Evolutionary conservation across 208 protist genomes (phyloP), one percentile per base, ranked within the genome.

Genomic region (Trypanosoma cruzi): DNA sequence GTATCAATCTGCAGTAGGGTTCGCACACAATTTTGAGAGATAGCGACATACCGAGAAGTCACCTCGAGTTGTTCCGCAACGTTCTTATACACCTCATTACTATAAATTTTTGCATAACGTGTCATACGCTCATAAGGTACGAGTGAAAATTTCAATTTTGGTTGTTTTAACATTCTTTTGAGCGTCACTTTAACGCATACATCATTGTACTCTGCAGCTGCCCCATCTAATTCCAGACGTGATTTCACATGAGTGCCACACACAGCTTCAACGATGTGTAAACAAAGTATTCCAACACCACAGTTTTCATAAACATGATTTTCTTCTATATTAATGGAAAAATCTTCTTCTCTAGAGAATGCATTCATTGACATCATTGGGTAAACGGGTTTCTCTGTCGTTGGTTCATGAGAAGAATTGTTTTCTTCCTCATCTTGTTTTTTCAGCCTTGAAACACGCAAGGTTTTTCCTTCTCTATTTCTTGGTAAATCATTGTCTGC

Each of bases 1-100:
- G 90, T 96, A 80, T 96, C 90, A 54, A 94, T 63, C 40, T 92
- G 79, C 20, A 96, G 64, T 42, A 96, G 75, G 10, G 83, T 88
- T 18, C 74, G 70, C 8, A 64, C 64, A 4, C 67, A 61, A 67
- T 92, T 84, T 8, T 64, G 29, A 16, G 81, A 67, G 32, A 84
- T 20, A 16, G 73, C 86, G 36, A 94, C 78, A 67, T 92, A 93
- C 26, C 84, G 77, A 48, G 90, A 82, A 32, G 85, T 88, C 18
- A 94, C 68, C 59, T 83, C 68, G 10, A 77, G 77, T 59, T 94
- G 90, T 4, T 50, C 37, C n/a, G 55, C 24, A 20, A 22, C 24
- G 59, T 94, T 94, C n/a, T 64, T 73, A 18, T 68, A 84, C n/a
- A 96, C 8, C 44, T 83, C 79, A 71, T 96, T 96, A 22, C 69